Base-by-base conservation (phyloP, 352 stramenopile species). In the Pythium grandisporangium region DNA sequence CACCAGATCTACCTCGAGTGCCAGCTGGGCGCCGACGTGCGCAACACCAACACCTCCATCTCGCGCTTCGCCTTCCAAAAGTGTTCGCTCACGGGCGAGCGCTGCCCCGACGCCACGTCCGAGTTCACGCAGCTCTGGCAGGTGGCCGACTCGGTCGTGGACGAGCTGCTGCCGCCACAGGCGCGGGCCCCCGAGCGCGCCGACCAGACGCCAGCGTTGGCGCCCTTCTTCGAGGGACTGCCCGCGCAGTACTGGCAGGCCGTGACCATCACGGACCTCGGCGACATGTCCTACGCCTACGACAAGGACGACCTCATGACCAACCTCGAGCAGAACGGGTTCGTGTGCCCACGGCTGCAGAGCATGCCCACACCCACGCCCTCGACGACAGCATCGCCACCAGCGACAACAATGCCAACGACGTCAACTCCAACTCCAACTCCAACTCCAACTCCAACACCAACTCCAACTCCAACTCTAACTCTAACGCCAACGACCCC, bases 1-100 rank as follows among this genome's bases (percentile, higher is more conserved):
- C 64, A 77, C 20, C 65, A 83, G 45, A 63, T 85, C 35, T 85
- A 70, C 42, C 76, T 63, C 47, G 52, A 81, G 29, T 85, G 72
- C 35, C 72, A 85, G 30, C 68, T 85, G 7, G 64, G 71, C 12
- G 57, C 55, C 2, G 39, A 29, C 11, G 64, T 85, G 57, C 70
- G 55, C 16, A 53, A 70, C 12, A 38, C 29, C 14, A 59, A 83
- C 48, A 82, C 79, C 46, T 47, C 75, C 45, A 63, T 45, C 4
- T 75, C 64, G 0, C 41, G 23, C 4, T 85, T 75, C 46, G 58
- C 62, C 2, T 85, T 69, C 48, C 61, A 77, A 38, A 58, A 39
- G 19, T 83, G 64, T 33, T 50, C 57, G 4, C 20, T 53, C 8
- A 51, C 50, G 5, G 8, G 38, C 12, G 53, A 66, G 30, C 55